A percentile compares a stretch with the other conserved stretches of the same genome.
These are phyloP conservation scores for Verticillium zaregamsianum DNA, from an alignment of 2,329 filamentous ascomycete species.

Conservation along the genomic window DNA sequence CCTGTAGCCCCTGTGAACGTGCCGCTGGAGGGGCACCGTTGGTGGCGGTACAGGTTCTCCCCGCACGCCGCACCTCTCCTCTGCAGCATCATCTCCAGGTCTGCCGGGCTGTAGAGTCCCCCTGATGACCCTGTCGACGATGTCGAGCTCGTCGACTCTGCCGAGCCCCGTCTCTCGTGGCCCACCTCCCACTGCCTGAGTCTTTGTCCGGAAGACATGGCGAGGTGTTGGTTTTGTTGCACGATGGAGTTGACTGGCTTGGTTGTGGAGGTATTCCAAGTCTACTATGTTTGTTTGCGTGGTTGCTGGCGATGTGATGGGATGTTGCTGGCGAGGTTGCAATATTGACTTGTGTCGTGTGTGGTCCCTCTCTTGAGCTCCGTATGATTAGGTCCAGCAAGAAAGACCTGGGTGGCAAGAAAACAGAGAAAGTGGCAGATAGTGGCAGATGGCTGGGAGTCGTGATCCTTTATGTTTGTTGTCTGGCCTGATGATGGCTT, in stretches of 20 bases:
- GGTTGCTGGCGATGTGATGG: not conserved
- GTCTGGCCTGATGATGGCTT: not conserved
- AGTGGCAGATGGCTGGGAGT: not conserved
- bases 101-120: not conserved
- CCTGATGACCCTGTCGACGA: not conserved
- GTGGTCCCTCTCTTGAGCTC: no score
- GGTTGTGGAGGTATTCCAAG: not conserved
- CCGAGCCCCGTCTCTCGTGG: not conserved
- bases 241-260: not conserved
- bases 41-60: not conserved
- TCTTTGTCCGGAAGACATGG: not conserved
- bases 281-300: not conserved
- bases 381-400: no score
- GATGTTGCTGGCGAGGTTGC: no score
- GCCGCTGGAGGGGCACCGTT: not conserved
- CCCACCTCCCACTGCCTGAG: not conserved
- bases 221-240: not conserved
- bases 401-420: no score
- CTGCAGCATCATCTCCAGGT: not conserved
- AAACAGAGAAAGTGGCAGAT: no score
- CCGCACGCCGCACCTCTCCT: constrained; percentile 1
- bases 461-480: not conserved
- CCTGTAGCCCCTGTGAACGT: not conserved
- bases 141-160: not conserved
- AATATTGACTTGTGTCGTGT: no score